These are phyloP conservation scores for Ophiostoma piceae DNA, from an alignment of 2,329 filamentous ascomycete genomes.

Conservation along the genomic window DNA sequence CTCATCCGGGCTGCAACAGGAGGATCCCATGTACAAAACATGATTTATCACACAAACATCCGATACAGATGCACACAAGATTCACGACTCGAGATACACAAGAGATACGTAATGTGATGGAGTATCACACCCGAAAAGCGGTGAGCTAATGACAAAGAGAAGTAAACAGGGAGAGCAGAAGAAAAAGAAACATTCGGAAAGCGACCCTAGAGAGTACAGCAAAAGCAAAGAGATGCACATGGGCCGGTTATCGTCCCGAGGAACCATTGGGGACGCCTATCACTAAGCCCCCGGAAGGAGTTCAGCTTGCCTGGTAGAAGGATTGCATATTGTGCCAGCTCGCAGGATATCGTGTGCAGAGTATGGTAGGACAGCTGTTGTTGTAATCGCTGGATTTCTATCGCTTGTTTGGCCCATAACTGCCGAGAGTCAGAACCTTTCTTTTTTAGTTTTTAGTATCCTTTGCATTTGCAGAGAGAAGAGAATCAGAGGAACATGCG, in stretches of 20 bases:
- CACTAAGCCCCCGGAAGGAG: not conserved
- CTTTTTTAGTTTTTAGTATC: not conserved
- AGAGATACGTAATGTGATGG: not conserved
- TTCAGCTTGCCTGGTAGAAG: slow-evolving; percentile 7
- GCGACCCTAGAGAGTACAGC: no score
- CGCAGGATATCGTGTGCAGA: not conserved
- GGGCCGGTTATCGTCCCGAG: slow-evolving; percentile 11
- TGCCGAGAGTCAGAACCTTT: not conserved
- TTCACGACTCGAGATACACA: not conserved
- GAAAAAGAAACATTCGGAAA: not conserved
- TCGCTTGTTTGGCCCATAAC: not conserved
- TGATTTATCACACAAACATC: not conserved
- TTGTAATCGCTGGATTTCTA: not conserved
- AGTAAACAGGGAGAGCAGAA: not conserved
- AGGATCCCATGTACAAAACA: not conserved
- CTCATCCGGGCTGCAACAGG: not conserved
- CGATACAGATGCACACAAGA: not conserved
- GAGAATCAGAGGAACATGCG: not conserved
- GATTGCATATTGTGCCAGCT: slow-evolving; percentile 4
- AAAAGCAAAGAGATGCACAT: not conserved
- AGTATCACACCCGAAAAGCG: not conserved
- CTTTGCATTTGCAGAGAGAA: not conserved
- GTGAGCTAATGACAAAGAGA: not conserved
- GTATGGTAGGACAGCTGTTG: not conserved
- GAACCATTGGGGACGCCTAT: slow-evolving; percentile 9